Percentiles rank a stretch among this genome's conserved stretches.
Evolutionary conservation across 805 yeast species (phyloP).

Genomic region (Metschnikowia kunwiensis): DNA sequence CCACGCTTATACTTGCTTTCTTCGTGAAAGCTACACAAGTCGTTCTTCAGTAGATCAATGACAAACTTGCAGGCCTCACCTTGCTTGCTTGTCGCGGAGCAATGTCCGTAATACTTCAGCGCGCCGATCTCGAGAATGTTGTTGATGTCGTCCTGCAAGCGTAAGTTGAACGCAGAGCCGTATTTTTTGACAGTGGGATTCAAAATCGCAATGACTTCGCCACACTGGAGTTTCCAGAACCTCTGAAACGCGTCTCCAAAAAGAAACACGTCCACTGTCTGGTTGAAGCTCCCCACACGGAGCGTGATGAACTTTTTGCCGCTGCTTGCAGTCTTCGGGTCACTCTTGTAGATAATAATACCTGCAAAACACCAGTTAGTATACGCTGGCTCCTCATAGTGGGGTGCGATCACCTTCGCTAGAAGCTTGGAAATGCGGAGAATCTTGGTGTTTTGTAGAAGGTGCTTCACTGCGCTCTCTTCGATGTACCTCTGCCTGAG

Average conservation of each 20-base stretch:
- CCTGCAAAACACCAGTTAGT: constrained; percentile 83
- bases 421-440: constrained; percentile 56
- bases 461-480: constrained; percentile 5
- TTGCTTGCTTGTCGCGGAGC: constrained; percentile 46
- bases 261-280: constrained; percentile 56
- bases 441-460: constrained; percentile 50
- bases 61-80: constrained; percentile 60
- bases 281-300: constrained; percentile 64
- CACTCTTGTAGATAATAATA: constrained; percentile 55
- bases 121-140: constrained; percentile 72
- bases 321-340: constrained; percentile 41
- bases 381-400: constrained; percentile 61
- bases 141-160: constrained; percentile 47
- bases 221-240: constrained; percentile 70
- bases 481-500: constrained; percentile 13
- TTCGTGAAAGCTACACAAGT: constrained; percentile 69
- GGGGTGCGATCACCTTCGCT: constrained; percentile 67
- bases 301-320: constrained; percentile 56
- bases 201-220: constrained; percentile 69
- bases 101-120: constrained; percentile 63
- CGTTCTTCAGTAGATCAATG: constrained; percentile 51
- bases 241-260: constrained; percentile 66
- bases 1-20: constrained; percentile 55
- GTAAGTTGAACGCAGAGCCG: constrained; percentile 47
- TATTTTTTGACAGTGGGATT: constrained; percentile 60